A percentile compares a stretch with the other conserved stretches of the same genome.
phyloP scores from a whole-genome alignment of 768 basidiomycete genomes.

The Podaxis sp. region DNA sequence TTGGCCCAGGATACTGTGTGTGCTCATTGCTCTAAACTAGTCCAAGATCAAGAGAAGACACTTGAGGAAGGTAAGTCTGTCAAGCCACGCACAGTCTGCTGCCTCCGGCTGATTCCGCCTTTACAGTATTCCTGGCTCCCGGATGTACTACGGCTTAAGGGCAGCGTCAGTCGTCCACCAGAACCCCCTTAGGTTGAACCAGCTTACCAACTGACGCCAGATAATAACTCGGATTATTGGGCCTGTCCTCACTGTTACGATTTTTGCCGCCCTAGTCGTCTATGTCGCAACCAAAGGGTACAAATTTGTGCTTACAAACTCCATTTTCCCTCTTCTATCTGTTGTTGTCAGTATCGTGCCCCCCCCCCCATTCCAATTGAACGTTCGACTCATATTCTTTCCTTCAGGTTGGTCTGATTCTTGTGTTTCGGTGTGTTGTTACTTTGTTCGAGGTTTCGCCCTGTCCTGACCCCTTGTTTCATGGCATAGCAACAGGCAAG shows the following conservation, averaged over 20 bases:
- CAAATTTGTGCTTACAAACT: conserved; percentile 67
- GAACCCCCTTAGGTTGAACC: not conserved
- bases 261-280: conserved; percentile 63
- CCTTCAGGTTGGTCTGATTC: conserved; percentile 76
- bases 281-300: conserved; percentile 60
- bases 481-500: conserved; percentile 60
- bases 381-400: conserved; percentile 7
- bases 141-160: conserved; percentile 81
- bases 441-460: not conserved
- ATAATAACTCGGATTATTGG: conserved; percentile 72
- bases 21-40: conserved; percentile 19
- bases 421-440: conserved; percentile 73
- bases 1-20: not conserved
- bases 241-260: conserved; percentile 80
- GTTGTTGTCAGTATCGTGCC: conserved; percentile 66
- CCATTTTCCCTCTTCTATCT: conserved; percentile 83
- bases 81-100: not conserved
- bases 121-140: conserved; percentile 84
- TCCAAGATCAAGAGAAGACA: conserved; percentile 49
- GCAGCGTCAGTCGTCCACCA: conserved; percentile 56
- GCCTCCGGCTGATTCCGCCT: not conserved
- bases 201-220: conserved; percentile 30
- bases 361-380: not conserved
- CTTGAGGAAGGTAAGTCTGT: conserved; percentile 45
- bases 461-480: not conserved